phyloP scores from a whole-genome alignment of 495 filamentous ascomycete species.

The Pseudomonodictys pantanalensis region DNA sequence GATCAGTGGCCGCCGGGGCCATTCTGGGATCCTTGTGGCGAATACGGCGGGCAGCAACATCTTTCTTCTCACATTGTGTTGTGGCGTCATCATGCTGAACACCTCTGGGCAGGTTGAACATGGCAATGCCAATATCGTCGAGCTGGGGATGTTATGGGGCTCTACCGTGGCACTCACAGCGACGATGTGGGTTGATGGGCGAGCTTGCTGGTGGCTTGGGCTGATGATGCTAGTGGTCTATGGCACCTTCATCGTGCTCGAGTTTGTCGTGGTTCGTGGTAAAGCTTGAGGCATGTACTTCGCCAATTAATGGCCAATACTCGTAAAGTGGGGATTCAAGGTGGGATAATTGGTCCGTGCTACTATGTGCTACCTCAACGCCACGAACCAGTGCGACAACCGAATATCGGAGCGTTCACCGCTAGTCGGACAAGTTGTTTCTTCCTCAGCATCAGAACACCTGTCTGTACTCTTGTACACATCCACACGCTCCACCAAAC shows the following conservation, averaged over 20 bases:
- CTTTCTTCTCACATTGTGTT: slow-evolving; percentile 53
- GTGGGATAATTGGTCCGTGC: too few relatives aligned
- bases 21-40: slow-evolving; percentile 53
- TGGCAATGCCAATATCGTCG: slow-evolving; percentile 3
- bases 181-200: slow-evolving; percentile 16
- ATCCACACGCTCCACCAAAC: too few relatives aligned
- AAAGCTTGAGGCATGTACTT: too few relatives aligned
- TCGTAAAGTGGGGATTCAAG: too few relatives aligned
- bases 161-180: slow-evolving; percentile 13
- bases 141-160: slow-evolving; percentile 27
- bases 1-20: slow-evolving; percentile 46
- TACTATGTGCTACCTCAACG: too few relatives aligned
- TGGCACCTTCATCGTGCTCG: slow-evolving; percentile 43
- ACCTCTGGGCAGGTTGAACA: background rate
- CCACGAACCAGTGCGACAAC: too few relatives aligned
- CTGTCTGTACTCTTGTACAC: too few relatives aligned
- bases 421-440: too few relatives aligned
- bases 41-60: slow-evolving; percentile 57
- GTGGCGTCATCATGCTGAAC: slow-evolving; percentile 36
- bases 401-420: too few relatives aligned
- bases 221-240: slow-evolving; percentile 42
- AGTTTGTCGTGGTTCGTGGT: slow-evolving; percentile 37
- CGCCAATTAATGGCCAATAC: too few relatives aligned
- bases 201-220: slow-evolving; percentile 40
- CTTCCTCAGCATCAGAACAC: too few relatives aligned